Conservation (phyloP, 2,329 filamentous ascomycete species). For the Colletotrichum magnum region DNA sequence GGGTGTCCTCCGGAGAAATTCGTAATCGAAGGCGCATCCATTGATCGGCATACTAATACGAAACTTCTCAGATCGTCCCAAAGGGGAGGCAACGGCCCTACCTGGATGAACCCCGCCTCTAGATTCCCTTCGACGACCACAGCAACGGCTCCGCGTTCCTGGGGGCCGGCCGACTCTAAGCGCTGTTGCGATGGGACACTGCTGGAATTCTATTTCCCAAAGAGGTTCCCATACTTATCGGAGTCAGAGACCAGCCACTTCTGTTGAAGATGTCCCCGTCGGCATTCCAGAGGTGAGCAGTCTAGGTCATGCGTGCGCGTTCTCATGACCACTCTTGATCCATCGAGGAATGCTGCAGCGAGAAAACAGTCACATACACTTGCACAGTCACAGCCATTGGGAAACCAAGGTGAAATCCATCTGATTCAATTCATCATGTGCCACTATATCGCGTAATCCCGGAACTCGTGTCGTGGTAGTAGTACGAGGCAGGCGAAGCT, state of each 20-base stretch:
- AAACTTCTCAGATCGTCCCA: too few species aligned
- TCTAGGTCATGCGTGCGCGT: conserved; percentile 4
- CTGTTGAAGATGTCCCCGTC: conserved; percentile 27
- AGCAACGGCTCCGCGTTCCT: too few species aligned
- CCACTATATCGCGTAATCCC: conserved; percentile 18
- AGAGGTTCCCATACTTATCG: background rate
- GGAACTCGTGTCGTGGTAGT: background rate
- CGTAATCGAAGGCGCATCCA: too few species aligned
- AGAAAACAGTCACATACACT: conserved; percentile 3
- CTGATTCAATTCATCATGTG: conserved; percentile 34
- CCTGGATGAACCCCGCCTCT: too few species aligned
- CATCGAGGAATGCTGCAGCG: conserved; percentile 7
- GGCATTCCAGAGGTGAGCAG: conserved; percentile 20
- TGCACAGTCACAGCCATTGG: conserved; percentile 3
- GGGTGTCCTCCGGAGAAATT: too few species aligned
- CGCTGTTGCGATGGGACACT: conserved; percentile 34
- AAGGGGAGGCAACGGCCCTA: too few species aligned
- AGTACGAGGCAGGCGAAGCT: conserved; percentile 4
- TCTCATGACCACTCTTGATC: conserved; percentile 2
- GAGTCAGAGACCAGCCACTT: conserved; percentile 6
- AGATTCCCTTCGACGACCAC: too few species aligned
- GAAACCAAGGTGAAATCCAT: conserved; percentile 18
- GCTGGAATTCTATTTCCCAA: conserved; percentile 22
- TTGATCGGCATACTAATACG: too few species aligned
- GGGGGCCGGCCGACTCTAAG: background rate